Percentiles rank a stretch among this genome's conserved stretches.
Conservation (phyloP, 169 alveolate species). For the Plasmodium chabaudi region DNA sequence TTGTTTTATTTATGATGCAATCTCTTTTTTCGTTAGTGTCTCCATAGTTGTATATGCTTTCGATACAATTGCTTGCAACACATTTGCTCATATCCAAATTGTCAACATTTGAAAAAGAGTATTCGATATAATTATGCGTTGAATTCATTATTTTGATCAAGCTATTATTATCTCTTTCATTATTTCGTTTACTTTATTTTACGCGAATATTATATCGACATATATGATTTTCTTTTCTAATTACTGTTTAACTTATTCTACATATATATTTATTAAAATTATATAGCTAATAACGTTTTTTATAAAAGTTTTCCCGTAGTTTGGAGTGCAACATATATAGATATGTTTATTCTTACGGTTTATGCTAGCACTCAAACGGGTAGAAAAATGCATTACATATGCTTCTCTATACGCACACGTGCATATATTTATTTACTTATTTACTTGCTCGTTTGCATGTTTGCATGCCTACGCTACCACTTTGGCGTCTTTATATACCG, state of each 20-base stretch:
- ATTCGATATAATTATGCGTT: constrained; percentile 18
- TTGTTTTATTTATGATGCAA: background rate
- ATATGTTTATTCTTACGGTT: background rate
- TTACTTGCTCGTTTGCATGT: background rate
- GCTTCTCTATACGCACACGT: background rate
- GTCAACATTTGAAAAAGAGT: background rate
- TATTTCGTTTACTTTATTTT: background rate
- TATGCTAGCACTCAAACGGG: background rate
- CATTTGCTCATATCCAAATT: background rate
- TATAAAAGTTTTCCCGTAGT: background rate
- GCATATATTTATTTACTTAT: background rate
- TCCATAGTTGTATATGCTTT: background rate
- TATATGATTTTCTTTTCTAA: background rate
- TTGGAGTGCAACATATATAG: background rate
- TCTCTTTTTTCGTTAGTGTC: constrained; percentile 3
- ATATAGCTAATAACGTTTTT: too few species aligned
- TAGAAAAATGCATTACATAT: background rate
- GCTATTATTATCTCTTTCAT: background rate
- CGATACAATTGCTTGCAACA: background rate
- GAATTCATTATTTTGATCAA: constrained; percentile 12
- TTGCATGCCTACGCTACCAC: background rate
- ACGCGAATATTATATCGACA: background rate
- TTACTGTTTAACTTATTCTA: background rate
- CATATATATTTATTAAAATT: background rate
- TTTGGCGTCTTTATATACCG: background rate